A percentile compares a stretch with the other conserved stretches of the same genome.
Conservation (phyloP, 129 eudicot species). For the Erigeron canadensis region DNA sequence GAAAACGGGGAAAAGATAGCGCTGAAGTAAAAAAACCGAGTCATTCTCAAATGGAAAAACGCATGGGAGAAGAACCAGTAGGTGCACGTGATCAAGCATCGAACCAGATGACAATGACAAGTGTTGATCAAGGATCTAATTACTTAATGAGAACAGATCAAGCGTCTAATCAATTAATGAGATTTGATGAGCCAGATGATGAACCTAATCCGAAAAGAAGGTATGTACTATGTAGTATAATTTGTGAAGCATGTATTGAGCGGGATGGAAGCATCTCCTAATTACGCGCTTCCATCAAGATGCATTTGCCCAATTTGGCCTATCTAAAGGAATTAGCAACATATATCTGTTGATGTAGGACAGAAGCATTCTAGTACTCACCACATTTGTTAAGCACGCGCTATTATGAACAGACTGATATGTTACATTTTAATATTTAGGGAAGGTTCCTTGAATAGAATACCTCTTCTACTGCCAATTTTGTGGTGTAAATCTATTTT, state of each 20-base stretch:
- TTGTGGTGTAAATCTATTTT: background rate
- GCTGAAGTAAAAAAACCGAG: slow-evolving; percentile 35
- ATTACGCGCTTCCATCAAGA: too few relatives aligned
- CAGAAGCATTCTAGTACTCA: too few relatives aligned
- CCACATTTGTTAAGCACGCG: background rate
- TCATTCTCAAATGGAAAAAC: slow-evolving; percentile 27
- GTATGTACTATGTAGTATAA: slow-evolving; percentile 33
- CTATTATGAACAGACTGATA: background rate
- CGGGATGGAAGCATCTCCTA: too few relatives aligned
- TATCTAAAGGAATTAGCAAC: too few relatives aligned
- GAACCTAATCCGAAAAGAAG: slow-evolving; percentile 87
- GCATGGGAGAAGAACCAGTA: slow-evolving; percentile 26
- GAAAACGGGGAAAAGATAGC: slow-evolving; percentile 53
- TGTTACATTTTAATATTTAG: background rate
- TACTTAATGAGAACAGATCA: slow-evolving; percentile 24
- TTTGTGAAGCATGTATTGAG: background rate
- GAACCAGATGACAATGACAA: slow-evolving; percentile 10
- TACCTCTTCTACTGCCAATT: background rate
- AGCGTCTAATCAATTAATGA: slow-evolving; percentile 37
- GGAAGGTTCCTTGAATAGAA: background rate
- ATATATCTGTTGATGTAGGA: too few relatives aligned
- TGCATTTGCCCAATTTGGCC: too few relatives aligned
- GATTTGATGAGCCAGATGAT: slow-evolving; percentile 51
- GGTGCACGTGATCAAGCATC: slow-evolving; percentile 31
- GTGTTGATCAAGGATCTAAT: slow-evolving; percentile 3